Evolutionary conservation across 768 basidiomycete species (phyloP).

Genomic region (Trametes maxima): DNA sequence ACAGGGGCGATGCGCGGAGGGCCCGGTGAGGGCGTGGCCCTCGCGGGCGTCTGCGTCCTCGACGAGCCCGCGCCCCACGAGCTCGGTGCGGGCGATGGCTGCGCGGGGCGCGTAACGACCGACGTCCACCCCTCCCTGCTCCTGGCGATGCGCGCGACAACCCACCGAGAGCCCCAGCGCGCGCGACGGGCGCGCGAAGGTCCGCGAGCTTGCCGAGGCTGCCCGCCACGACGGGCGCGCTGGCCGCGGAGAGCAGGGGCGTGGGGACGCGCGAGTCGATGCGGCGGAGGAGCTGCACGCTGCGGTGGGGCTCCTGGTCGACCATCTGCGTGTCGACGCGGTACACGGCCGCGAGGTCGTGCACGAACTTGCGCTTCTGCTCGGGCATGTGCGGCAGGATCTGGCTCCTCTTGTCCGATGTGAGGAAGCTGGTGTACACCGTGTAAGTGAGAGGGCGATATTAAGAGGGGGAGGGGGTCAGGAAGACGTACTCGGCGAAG

Average conservation of each 20-base stretch:
- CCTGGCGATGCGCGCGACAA: conserved; percentile 1
- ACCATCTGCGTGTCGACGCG: conserved; percentile 85
- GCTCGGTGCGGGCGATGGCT: conserved; percentile 15
- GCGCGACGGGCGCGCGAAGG: conserved; percentile 40
- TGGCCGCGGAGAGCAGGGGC: conserved; percentile 63
- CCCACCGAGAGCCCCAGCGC: conserved; percentile 14
- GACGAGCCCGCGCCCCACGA: conserved; percentile 18
- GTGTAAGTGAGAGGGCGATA: neutral
- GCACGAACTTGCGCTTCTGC: conserved; percentile 82
- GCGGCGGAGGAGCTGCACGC: conserved; percentile 80
- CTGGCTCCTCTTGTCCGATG: conserved; percentile 65
- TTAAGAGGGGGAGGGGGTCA: conserved; percentile 2
- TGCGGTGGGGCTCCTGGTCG: conserved; percentile 88
- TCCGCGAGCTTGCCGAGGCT: conserved; percentile 63
- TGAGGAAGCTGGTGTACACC: conserved; percentile 57
- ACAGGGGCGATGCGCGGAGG: conserved; percentile 4
- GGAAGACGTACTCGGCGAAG: conserved; percentile 67
- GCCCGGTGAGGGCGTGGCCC: conserved; percentile 18
- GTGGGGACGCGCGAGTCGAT: conserved; percentile 80
- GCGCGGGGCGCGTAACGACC: conserved; percentile 32
- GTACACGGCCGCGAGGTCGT: conserved; percentile 76
- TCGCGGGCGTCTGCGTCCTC: conserved; percentile 10
- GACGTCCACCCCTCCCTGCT: conserved; percentile 37
- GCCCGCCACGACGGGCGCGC: conserved; percentile 29
- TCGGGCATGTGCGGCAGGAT: conserved; percentile 82